Evolutionary conservation across 2,329 filamentous ascomycete genomes (phyloP).

Genomic region (Fusarium nodosum): DNA sequence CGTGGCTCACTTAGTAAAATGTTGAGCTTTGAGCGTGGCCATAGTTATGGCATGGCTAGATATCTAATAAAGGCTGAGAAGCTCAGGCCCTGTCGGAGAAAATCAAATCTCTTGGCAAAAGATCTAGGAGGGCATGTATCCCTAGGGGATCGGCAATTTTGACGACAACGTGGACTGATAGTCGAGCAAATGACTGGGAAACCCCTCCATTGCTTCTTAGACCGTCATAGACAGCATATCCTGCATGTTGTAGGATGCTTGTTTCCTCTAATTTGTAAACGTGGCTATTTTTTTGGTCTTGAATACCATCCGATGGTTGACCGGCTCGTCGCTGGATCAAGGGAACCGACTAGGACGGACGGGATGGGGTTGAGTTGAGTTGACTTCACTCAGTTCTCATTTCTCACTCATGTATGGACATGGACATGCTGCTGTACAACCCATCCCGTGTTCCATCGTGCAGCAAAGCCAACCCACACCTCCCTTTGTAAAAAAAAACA

Average conservation of each 20-base stretch:
- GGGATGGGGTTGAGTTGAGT: constrained; percentile 17
- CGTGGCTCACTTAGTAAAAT: constrained; percentile 1
- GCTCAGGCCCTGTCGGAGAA: constrained; percentile 38
- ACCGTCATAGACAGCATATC: constrained; percentile 28
- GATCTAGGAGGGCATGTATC: constrained; percentile 33
- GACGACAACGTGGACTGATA: constrained; percentile 3
- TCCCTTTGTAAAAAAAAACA: constrained; percentile 36
- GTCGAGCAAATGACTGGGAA: constrained; percentile 7
- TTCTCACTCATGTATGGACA: not conserved
- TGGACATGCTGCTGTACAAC: constrained; percentile 18
- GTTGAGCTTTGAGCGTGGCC: not conserved
- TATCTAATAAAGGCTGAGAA: constrained; percentile 10
- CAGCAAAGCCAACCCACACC: constrained; percentile 38
- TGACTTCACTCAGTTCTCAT: constrained; percentile 2
- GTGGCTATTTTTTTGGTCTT: constrained; percentile 22
- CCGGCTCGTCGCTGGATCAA: constrained; percentile 40
- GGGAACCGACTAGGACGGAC: constrained; percentile 29
- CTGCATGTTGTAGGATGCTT: constrained; percentile 33
- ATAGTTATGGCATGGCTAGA: not conserved
- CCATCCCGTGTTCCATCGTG: constrained; percentile 21
- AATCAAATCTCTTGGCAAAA: constrained; percentile 45
- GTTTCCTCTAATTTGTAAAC: constrained; percentile 16
- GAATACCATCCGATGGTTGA: constrained; percentile 20
- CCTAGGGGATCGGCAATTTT: constrained; percentile 47
- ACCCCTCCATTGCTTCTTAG: constrained; percentile 12